Evolutionary conservation across 306 rosid species (phyloP).

Genomic region (Corylus americana): DNA sequence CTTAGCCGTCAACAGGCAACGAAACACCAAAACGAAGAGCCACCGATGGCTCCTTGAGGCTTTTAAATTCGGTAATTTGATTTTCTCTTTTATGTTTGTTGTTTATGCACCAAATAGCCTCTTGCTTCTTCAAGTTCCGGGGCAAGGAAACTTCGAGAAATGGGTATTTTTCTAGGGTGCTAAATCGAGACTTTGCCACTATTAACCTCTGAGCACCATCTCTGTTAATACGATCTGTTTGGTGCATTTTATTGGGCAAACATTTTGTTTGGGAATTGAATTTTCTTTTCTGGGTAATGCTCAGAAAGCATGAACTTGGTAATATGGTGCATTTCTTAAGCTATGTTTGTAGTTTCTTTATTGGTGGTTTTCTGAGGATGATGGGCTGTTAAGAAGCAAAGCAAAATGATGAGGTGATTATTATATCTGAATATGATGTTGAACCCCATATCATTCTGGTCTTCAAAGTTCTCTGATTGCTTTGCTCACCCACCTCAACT

Average conservation of each 20-base stretch:
- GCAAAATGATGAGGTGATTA: slow-evolving; percentile 30
- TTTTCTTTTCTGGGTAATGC: neutral
- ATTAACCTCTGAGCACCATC: neutral
- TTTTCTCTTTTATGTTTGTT: neutral
- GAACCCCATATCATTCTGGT: slow-evolving; percentile 32
- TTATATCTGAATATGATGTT: slow-evolving; percentile 39
- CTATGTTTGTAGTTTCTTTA: neutral
- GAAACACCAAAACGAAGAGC: too few species aligned
- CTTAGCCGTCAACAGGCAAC: too few species aligned
- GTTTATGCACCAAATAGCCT: slow-evolving; percentile 47
- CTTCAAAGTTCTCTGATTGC: slow-evolving; percentile 67
- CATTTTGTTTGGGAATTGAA: neutral
- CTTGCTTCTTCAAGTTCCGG: slow-evolving; percentile 36
- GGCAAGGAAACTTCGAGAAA: slow-evolving; percentile 48
- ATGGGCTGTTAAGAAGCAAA: neutral
- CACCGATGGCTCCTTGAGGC: too few species aligned
- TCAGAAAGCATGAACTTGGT: neutral
- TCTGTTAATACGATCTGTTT: neutral
- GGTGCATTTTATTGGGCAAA: neutral
- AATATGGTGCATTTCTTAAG: too few species aligned
- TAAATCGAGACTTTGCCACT: slow-evolving; percentile 36
- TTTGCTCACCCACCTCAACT: neutral
- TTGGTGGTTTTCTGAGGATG: neutral
- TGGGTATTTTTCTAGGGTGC: slow-evolving; percentile 37
- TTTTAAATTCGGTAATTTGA: neutral